These are phyloP conservation scores for Pelargonium fulgidum DNA, from an alignment of 441 rosid species.

Conservation along the genomic window DNA sequence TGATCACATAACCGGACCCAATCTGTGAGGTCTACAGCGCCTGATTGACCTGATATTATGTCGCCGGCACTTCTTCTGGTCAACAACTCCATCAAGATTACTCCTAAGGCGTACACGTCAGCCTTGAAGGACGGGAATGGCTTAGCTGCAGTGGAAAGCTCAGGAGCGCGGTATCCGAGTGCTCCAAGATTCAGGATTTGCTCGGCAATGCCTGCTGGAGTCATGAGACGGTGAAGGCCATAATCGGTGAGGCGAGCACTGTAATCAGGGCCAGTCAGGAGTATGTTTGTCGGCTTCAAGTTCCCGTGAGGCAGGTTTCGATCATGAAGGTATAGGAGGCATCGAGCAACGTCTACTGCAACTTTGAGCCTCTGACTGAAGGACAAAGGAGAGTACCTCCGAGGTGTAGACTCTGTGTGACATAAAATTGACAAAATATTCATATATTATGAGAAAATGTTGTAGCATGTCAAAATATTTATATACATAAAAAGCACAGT, in stretches of 20 bases:
- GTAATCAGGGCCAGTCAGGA: constrained; percentile 50
- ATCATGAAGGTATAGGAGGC: constrained; percentile 73
- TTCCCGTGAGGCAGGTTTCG: constrained; percentile 77
- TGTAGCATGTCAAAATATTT: not conserved
- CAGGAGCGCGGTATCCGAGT: constrained; percentile 89
- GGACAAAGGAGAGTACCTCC: constrained; percentile 65
- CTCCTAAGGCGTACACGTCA: constrained; percentile 86
- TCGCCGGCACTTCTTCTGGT: constrained; percentile 87
- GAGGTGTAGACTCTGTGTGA: constrained; percentile 77
- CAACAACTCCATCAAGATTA: constrained; percentile 79
- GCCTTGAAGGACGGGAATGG: constrained; percentile 63
- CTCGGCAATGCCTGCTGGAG: constrained; percentile 70
- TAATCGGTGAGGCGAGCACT: constrained; percentile 56
- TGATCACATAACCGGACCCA: constrained; percentile 77
- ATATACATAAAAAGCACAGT: not conserved
- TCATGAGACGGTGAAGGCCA: constrained; percentile 82
- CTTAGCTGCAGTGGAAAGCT: constrained; percentile 55
- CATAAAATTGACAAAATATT: constrained; percentile 17
- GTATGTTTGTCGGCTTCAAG: constrained; percentile 81
- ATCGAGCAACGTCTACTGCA: constrained; percentile 67
- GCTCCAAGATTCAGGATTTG: constrained; percentile 84
- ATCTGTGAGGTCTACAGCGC: constrained; percentile 84
- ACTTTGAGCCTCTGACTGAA: constrained; percentile 74
- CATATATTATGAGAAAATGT: not conserved
- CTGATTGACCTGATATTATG: constrained; percentile 89